Evolutionary conservation across 2,329 filamentous ascomycete species (phyloP).

Genomic region (Pseudogymnoascus sp.): DNA sequence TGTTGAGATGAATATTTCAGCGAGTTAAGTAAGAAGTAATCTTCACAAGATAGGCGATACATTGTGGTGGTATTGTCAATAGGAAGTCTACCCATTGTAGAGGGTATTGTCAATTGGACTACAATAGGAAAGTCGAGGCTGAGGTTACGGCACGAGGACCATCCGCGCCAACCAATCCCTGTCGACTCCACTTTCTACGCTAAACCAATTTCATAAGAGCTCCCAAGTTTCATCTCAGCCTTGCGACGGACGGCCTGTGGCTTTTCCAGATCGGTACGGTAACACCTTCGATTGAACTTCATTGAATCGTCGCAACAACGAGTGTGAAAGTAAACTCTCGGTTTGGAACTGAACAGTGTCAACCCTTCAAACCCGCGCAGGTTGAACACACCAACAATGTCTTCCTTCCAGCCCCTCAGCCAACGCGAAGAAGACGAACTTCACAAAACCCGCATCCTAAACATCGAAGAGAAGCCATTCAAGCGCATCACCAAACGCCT

Average conservation of each 20-base stretch:
- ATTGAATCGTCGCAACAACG: background rate
- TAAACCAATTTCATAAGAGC: background rate
- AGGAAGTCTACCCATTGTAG: background rate
- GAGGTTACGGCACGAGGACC: background rate
- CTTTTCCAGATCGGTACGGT: background rate
- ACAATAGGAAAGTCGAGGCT: slow-evolving; percentile 1
- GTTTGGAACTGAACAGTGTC: background rate
- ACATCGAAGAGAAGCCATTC: slow-evolving; percentile 88
- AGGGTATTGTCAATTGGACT: background rate
- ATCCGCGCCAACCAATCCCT: background rate
- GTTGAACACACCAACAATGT: slow-evolving; percentile 35
- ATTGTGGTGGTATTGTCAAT: background rate
- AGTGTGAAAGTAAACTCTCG: too few relatives aligned
- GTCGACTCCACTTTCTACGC: background rate
- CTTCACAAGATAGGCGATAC: background rate
- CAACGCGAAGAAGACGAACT: slow-evolving; percentile 74
- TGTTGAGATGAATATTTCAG: background rate
- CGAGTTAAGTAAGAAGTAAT: background rate
- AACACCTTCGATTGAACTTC: background rate
- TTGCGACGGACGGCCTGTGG: background rate
- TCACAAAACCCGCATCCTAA: slow-evolving; percentile 78
- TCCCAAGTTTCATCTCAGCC: slow-evolving; percentile 5
- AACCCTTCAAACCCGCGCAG: background rate
- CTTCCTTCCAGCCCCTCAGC: slow-evolving; percentile 60
- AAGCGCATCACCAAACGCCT: slow-evolving; percentile 81